These are phyloP conservation scores for Neonectria magnoliae DNA, from an alignment of 2,329 filamentous ascomycete species.

Conservation along the genomic window DNA sequence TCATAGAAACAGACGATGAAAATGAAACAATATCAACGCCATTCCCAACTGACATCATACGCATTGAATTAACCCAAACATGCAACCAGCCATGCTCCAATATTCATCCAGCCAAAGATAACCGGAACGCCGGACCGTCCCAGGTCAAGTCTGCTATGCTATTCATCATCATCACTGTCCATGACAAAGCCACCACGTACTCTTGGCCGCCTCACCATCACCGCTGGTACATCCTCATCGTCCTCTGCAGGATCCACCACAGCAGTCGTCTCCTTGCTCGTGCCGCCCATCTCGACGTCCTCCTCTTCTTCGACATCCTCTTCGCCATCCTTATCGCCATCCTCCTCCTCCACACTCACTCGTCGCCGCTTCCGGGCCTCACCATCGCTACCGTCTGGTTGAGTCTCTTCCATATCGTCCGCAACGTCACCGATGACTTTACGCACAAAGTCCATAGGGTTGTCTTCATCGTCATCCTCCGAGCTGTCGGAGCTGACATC, in stretches of 20 bases:
- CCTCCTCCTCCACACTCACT: slow-evolving; percentile 44
- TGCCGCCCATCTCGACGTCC: slow-evolving; percentile 44
- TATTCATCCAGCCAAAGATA: slow-evolving; percentile 14
- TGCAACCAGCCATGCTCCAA: neutral
- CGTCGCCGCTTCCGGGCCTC: slow-evolving; percentile 52
- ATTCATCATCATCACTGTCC: slow-evolving; percentile 69
- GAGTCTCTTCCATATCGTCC: slow-evolving; percentile 42
- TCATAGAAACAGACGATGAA: neutral
- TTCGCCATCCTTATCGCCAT: slow-evolving; percentile 4
- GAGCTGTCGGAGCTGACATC: slow-evolving; percentile 43
- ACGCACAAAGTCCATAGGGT: slow-evolving; percentile 33
- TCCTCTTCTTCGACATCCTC: slow-evolving; percentile 24
- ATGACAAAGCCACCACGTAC: slow-evolving; percentile 65
- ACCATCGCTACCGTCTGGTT: slow-evolving; percentile 46
- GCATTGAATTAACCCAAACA: neutral
- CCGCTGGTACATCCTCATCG: slow-evolving; percentile 46
- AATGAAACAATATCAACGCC: neutral
- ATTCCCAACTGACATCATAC: neutral
- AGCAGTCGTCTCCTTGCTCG: slow-evolving; percentile 16
- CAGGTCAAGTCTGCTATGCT: slow-evolving; percentile 31
- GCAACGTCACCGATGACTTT: slow-evolving; percentile 35
- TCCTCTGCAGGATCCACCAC: slow-evolving; percentile 29
- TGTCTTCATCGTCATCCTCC: slow-evolving; percentile 39
- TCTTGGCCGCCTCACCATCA: slow-evolving; percentile 52
- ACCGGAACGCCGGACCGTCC: slow-evolving; percentile 27